A percentile compares a stretch with the other conserved stretches of the same genome.
These are phyloP conservation scores for Pseudocercospora vitis DNA, from an alignment of 2,329 filamentous ascomycete species.

Conservation along the genomic window DNA sequence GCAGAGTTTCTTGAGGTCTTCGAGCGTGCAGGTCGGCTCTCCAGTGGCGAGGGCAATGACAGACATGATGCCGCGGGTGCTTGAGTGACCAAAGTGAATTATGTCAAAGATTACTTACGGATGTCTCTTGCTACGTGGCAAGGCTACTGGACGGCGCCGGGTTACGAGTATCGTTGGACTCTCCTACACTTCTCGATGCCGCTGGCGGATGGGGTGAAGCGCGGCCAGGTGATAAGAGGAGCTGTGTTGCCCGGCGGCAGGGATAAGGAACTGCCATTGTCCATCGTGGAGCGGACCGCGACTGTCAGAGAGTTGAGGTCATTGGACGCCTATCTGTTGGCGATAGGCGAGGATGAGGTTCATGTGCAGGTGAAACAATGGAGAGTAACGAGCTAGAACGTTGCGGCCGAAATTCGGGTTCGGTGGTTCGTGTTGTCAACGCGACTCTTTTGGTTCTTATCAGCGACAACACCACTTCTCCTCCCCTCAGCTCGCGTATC, in stretches of 20 bases:
- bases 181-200: too few relatives aligned
- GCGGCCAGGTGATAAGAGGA: constrained; percentile 4
- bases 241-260: constrained; percentile 2
- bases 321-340: neutral
- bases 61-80: constrained; percentile 25
- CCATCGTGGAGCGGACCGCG: too few relatives aligned
- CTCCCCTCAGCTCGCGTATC: neutral
- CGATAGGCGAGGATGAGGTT: neutral
- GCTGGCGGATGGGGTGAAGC: too few relatives aligned
- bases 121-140: neutral
- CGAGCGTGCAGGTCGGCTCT: constrained; percentile 31
- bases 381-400: neutral
- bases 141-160: too few relatives aligned
- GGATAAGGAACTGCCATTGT: neutral
- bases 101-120: too few relatives aligned
- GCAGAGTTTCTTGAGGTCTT: constrained; percentile 29
- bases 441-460: neutral
- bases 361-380: neutral
- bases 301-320: too few relatives aligned
- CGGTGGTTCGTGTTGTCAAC: neutral
- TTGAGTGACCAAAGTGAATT: too few relatives aligned
- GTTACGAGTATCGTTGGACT: too few relatives aligned
- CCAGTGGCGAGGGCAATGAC: constrained; percentile 32
- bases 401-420: neutral
- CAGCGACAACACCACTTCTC: neutral